Evolutionary conservation across 2,329 filamentous ascomycete species (phyloP).

Genomic region (Mycocentrospora acerina): DNA sequence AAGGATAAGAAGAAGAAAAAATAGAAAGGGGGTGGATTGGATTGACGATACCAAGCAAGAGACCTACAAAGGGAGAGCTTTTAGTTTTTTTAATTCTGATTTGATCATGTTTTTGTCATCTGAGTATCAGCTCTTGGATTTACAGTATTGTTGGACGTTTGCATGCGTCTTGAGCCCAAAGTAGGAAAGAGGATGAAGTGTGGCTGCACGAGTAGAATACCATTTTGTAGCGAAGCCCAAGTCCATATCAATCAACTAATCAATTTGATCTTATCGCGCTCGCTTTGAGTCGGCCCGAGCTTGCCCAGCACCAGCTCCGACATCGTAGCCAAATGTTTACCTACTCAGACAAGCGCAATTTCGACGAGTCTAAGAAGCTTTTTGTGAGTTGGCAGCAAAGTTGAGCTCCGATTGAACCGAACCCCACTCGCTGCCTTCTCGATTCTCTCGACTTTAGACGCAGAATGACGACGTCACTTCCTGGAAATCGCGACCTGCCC

Average conservation of each 20-base stretch:
- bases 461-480: constrained; percentile 62
- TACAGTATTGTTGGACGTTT: constrained; percentile 6
- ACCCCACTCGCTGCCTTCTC: background rate
- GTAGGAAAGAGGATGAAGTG: background rate
- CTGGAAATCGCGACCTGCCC: constrained; percentile 76
- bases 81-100: too few relatives aligned
- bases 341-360: background rate
- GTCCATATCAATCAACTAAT: background rate
- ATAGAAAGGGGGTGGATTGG: constrained; percentile 10
- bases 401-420: constrained; percentile 5
- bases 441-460: background rate
- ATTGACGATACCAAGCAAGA: too few relatives aligned
- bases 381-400: constrained; percentile 2
- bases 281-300: constrained; percentile 1
- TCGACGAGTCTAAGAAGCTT: background rate
- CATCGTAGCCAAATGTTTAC: too few relatives aligned
- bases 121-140: constrained; percentile 3
- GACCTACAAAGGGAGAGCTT: too few relatives aligned
- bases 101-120: too few relatives aligned
- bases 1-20: constrained; percentile 35
- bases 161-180: background rate
- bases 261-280: background rate
- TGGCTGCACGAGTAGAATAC: background rate
- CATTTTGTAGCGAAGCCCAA: too few relatives aligned
- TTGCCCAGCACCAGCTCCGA: constrained; percentile 14